Evolutionary conservation across 345 rosid species (phyloP).

Genomic region (Populus nigra): DNA sequence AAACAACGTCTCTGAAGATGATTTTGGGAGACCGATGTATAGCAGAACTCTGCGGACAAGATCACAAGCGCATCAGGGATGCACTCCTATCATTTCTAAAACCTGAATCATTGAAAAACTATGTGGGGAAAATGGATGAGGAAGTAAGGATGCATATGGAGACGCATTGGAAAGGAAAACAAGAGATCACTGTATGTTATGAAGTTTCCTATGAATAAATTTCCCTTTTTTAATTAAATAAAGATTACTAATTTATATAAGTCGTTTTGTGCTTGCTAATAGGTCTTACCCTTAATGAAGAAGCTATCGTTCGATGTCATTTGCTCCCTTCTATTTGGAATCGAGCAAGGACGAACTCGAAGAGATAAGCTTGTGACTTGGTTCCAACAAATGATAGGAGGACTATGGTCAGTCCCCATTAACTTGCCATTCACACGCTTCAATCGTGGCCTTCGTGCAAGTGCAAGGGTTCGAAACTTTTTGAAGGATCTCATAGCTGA

Average conservation of each 20-base stretch:
- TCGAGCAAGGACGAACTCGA: conserved; percentile 38
- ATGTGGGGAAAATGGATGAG: conserved; percentile 47
- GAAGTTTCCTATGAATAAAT: not conserved
- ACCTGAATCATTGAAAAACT: conserved; percentile 57
- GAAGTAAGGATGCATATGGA: conserved; percentile 47
- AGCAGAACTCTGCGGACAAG: conserved; percentile 36
- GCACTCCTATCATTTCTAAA: conserved; percentile 44
- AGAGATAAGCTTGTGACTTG: conserved; percentile 29
- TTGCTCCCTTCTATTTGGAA: conserved; percentile 43
- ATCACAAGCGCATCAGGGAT: conserved; percentile 46
- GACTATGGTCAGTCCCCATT: conserved; percentile 48
- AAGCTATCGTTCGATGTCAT: conserved; percentile 51
- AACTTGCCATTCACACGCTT: conserved; percentile 53
- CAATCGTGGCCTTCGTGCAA: conserved; percentile 40
- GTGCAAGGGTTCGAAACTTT: conserved; percentile 28
- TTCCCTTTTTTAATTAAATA: not conserved
- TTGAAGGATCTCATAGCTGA: conserved; percentile 34
- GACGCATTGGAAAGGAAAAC: conserved; percentile 44
- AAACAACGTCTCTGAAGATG: conserved; percentile 26
- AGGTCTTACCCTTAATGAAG: conserved; percentile 55
- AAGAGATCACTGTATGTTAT: conserved; percentile 31
- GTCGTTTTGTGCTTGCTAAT: not conserved
- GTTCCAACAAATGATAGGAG: conserved; percentile 41
- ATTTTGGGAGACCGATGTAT: conserved; percentile 41
- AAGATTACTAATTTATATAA: not conserved